phyloP scores from a whole-genome alignment of 208 protist genomes.

The Leishmania lainsoni region DNA sequence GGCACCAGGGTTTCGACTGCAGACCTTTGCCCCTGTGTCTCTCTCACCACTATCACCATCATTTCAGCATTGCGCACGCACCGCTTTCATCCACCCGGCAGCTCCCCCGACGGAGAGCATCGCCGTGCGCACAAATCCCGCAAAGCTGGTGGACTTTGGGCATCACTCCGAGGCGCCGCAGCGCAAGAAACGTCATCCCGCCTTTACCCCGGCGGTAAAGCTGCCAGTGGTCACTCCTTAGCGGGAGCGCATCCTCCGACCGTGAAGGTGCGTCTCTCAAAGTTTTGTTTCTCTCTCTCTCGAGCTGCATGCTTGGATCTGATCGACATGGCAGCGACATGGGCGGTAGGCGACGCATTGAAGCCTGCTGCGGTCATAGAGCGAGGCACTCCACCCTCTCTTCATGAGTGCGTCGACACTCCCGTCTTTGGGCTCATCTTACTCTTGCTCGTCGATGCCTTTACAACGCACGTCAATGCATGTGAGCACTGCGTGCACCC shows the following conservation, averaged over 20 bases:
- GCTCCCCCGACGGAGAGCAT: conserved; percentile 16
- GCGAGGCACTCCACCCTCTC: neutral
- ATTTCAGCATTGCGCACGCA: neutral
- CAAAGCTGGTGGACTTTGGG: conserved; percentile 28
- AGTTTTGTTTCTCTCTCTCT: neutral
- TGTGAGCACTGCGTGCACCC: neutral
- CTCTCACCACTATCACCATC: neutral
- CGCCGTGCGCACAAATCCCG: conserved; percentile 23
- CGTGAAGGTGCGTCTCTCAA: neutral
- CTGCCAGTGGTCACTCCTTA: conserved; percentile 19
- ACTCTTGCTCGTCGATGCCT: neutral
- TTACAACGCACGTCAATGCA: neutral
- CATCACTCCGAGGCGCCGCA: conserved; percentile 16
- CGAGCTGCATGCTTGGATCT: neutral
- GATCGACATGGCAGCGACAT: neutral
- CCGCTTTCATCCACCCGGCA: neutral
- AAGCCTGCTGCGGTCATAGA: neutral
- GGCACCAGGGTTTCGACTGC: neutral
- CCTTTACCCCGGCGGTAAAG: conserved; percentile 8
- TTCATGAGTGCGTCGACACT: neutral
- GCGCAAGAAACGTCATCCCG: neutral
- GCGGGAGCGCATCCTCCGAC: conserved; percentile 20
- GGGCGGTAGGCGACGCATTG: neutral
- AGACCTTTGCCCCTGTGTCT: neutral
- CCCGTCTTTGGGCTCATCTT: neutral